These are phyloP conservation scores for Xanthoconium separans DNA, from an alignment of 1,284 basidiomycete species.

Conservation along the genomic window DNA sequence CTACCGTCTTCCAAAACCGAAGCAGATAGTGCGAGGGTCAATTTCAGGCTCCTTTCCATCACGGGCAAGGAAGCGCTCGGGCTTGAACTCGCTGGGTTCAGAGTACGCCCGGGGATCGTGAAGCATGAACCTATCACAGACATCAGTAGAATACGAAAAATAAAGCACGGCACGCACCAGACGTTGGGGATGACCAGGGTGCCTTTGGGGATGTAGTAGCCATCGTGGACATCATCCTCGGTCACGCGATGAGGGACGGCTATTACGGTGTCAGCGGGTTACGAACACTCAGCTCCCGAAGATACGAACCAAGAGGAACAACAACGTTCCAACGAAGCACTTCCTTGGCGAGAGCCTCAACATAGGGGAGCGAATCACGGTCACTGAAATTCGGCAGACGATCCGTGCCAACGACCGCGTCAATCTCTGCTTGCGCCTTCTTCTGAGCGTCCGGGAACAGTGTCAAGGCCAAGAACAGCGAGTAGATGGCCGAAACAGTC, in stretches of 20 bases:
- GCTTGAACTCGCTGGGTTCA: slow-evolving; percentile 35
- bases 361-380: slow-evolving; percentile 55
- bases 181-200: slow-evolving; percentile 38
- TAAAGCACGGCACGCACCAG: slow-evolving; percentile 26
- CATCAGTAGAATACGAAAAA: slow-evolving; percentile 11
- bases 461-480: slow-evolving; percentile 39
- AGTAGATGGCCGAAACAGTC: slow-evolving; percentile 42
- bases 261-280: slow-evolving; percentile 22
- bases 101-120: slow-evolving; percentile 40
- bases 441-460: slow-evolving; percentile 39
- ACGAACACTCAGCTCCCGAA: slow-evolving; percentile 5
- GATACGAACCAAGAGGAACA: slow-evolving; percentile 44
- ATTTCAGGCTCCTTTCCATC: slow-evolving; percentile 41
- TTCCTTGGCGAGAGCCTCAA: slow-evolving; percentile 61
- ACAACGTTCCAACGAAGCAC: slow-evolving; percentile 62
- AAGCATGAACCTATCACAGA: slow-evolving; percentile 47
- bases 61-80: slow-evolving; percentile 37
- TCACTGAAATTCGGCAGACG: slow-evolving; percentile 63
- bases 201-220: slow-evolving; percentile 42
- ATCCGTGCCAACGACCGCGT: slow-evolving; percentile 56
- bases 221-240: slow-evolving; percentile 48
- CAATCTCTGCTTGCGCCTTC: slow-evolving; percentile 61
- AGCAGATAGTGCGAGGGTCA: slow-evolving; percentile 54
- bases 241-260: slow-evolving; percentile 53
- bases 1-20: slow-evolving; percentile 62